These are phyloP conservation scores for Cryptococcus hybrid DNA, from an alignment of 1,284 basidiomycete genomes.

Conservation along the genomic window DNA sequence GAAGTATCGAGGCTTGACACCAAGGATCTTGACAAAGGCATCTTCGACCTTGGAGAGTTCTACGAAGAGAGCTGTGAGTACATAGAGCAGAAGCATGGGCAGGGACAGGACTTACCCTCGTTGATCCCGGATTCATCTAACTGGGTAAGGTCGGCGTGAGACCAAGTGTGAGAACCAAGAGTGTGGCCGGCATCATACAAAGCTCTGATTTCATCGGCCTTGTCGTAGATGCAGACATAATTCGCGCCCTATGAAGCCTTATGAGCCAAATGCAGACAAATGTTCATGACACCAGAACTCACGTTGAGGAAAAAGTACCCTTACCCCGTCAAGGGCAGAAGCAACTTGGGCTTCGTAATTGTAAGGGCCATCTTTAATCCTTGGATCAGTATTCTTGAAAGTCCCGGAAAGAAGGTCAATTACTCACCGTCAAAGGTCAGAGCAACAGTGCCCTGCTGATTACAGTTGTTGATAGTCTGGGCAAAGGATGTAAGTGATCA, in stretches of 20 bases:
- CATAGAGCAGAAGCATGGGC: slow-evolving; percentile 6
- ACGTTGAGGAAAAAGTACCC: slow-evolving; percentile 61
- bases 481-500: slow-evolving; percentile 4
- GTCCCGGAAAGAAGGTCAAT: background rate
- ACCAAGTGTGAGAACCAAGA: slow-evolving; percentile 60
- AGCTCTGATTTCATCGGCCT: slow-evolving; percentile 35
- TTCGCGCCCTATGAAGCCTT: slow-evolving; percentile 21
- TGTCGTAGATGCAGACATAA: slow-evolving; percentile 58
- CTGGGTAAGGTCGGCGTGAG: slow-evolving; percentile 54
- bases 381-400: slow-evolving; percentile 9
- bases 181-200: slow-evolving; percentile 52
- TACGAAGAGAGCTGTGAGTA: slow-evolving; percentile 19
- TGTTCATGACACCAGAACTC: slow-evolving; percentile 5
- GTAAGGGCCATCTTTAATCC: slow-evolving; percentile 53
- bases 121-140: slow-evolving; percentile 49
- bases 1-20: slow-evolving; percentile 54
- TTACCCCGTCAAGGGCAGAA: slow-evolving; percentile 52
- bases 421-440: slow-evolving; percentile 56
- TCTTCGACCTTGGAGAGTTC: slow-evolving; percentile 54
- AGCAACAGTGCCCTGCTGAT: slow-evolving; percentile 44
- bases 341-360: slow-evolving; percentile 52
- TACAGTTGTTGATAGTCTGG: slow-evolving; percentile 40
- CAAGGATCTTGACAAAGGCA: slow-evolving; percentile 57
- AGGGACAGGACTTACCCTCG: slow-evolving; percentile 40
- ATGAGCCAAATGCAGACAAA: background rate